phyloP scores from a whole-genome alignment of 208 protist genomes.

The Leishmania mexicana region DNA sequence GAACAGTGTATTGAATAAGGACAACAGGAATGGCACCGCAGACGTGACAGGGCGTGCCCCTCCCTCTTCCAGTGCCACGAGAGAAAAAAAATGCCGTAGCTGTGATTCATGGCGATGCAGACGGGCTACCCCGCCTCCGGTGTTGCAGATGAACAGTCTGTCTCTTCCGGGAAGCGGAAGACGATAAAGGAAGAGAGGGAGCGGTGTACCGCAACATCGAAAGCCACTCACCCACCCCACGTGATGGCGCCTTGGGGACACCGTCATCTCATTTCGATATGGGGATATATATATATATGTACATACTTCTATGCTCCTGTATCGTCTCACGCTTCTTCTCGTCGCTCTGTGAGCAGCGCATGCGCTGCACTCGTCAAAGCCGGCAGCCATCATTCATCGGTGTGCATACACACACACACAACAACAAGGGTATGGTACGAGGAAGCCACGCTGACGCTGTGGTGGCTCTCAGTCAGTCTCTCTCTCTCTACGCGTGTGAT shows the following conservation, averaged over 20 bases:
- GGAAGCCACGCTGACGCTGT: neutral
- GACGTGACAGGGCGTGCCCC: too few species aligned
- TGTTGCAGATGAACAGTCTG: neutral
- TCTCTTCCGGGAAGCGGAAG: neutral
- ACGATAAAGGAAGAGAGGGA: neutral
- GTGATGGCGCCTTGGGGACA: too few species aligned
- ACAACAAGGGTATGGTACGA: neutral
- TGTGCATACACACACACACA: neutral
- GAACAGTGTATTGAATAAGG: too few species aligned
- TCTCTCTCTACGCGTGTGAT: neutral
- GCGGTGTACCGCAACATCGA: neutral
- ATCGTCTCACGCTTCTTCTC: constrained; percentile 3
- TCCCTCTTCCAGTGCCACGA: too few species aligned
- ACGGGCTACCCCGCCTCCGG: too few species aligned
- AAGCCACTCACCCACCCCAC: neutral
- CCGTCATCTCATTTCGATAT: too few species aligned
- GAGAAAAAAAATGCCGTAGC: too few species aligned
- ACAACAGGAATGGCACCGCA: too few species aligned
- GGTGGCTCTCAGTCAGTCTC: neutral
- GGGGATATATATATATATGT: too few species aligned
- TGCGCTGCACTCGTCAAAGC: neutral
- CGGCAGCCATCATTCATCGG: neutral
- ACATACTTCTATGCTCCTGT: too few species aligned
- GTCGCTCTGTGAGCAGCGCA: neutral
- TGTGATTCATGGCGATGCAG: too few species aligned